Percentiles rank a stretch among this genome's conserved stretches.
These are phyloP conservation scores for Fraxinus albicans DNA, from an alignment of 305 asterid species.

Conservation along the genomic window DNA sequence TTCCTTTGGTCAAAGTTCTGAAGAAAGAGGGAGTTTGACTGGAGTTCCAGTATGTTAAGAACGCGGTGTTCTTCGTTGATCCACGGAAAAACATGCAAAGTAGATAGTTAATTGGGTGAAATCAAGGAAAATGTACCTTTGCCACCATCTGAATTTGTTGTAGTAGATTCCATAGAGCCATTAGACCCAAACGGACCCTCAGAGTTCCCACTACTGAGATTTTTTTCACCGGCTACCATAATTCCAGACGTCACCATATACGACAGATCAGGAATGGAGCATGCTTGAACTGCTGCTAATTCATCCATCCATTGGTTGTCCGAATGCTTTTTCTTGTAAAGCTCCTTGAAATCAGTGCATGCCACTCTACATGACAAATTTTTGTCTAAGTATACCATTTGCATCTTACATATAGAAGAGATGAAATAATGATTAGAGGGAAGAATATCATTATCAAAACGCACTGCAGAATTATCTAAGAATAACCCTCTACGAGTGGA, in stretches of 20 bases:
- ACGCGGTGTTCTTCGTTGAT: no score
- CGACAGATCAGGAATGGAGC: conserved; percentile 48
- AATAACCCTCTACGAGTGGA: not conserved
- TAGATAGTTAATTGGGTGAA: not conserved
- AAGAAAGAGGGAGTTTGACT: no score
- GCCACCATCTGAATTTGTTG: conserved; percentile 42
- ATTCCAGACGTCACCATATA: conserved; percentile 57
- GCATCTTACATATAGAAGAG: not conserved
- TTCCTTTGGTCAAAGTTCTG: no score
- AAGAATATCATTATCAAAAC: not conserved
- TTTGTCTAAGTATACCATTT: not conserved
- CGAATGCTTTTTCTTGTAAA: conserved; percentile 67
- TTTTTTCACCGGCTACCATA: conserved; percentile 56
- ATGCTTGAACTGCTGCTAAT: conserved; percentile 80
- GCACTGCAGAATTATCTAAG: not conserved
- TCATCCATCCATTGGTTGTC: conserved; percentile 84
- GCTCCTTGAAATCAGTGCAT: conserved; percentile 73
- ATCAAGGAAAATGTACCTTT: conserved; percentile 38
- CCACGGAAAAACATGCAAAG: not conserved
- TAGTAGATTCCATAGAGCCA: conserved; percentile 46
- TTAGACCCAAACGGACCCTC: conserved; percentile 29
- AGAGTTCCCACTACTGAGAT: conserved; percentile 25
- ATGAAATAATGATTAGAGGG: not conserved
- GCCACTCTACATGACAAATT: conserved; percentile 52
- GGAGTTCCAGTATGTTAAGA: no score